Evolutionary conservation across 192 early-diverging fungal genomes (phyloP), one percentile per base, ranked within the genome.

Genomic region (Funneliformis geosporum): DNA sequence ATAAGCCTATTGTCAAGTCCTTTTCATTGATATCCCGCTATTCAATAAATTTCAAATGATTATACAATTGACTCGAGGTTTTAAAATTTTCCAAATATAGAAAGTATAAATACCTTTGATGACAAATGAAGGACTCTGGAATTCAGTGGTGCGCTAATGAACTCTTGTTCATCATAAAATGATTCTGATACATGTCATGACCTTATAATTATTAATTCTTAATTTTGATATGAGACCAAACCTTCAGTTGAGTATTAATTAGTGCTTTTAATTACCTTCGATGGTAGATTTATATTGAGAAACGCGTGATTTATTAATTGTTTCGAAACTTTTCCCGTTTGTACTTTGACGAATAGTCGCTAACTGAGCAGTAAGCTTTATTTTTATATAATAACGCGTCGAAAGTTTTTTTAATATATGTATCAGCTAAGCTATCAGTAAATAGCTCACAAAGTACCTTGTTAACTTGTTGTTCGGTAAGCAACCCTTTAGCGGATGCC

Each of bases 1-100:
- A 83, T 0, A 79, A 44, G 40, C 85, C 89, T 55, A 78, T 74
- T 42, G 64, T 85, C 60, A 62, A 44, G 27, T 72, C 70, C 14
- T 72, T 72, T 1, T 72, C 70, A 50, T 47, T 14, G 16, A 40
- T 71, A 23, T 72, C 70, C 14, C 66, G 66, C 67, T 69, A 28
- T 21, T 69, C 67, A n/a, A 69, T 18, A 69, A 39, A 68, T n/a
- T n/a, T n/a, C n/a, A n/a, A n/a, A n/a, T n/a, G n/a, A 42, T 42
- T 69, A n/a, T 40, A 23, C n/a, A 14, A 39, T 38, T 68, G 39
- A 33, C 23, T 12, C 11, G 14, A 12, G 5, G 16, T 16, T 67
- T 67, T 27, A 11, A 27, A 65, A 5, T 68, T 28, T 0, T 68
- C n/a, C n/a, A n/a, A n/a, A n/a, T 39, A 39, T 38, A 39, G 6